Base-by-base conservation (phyloP, 495 filamentous ascomycete species). In the Lichina pygmaea region DNA sequence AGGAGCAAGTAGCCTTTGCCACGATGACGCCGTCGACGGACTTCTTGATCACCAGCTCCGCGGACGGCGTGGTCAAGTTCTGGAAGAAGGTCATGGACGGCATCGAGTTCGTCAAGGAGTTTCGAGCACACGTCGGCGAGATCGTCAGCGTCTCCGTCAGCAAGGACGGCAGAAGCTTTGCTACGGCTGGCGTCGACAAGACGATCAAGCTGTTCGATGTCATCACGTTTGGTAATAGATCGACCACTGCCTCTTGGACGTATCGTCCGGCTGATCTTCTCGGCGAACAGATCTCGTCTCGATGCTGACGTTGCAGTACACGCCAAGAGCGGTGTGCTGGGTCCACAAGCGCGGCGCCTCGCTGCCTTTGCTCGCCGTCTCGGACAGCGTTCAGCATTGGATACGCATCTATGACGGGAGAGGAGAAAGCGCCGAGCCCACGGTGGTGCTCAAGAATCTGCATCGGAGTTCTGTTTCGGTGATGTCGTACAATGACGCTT, bases 81-180 rank as follows among this genome's bases (percentile, higher is more conserved):
- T 99, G 89, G 89, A 95, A 99, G 67, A 99, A 99, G 62, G 71
- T 80, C 49, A 73, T 73, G 6, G 77, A 78, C 8, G 82, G 82
- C 0, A 80, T 94, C 33, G 89, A 99, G 60, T 95, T 95, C 53
- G 85, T 95, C 12, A 99, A 99, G 61, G 85, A 94, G 63, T 99
- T 93, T 63, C 74, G 75, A 48, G 86, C 85, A 13, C 91, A 95
- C 58, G 66, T 66, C 46, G 81, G 81, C 33, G 86, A 91, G 56
- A 84, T 95, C 53, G 73, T 64, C 33, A 75, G 77, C 36, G 80
- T 85, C 32, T 83, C 73, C 42, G 73, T 78, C 15, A 94, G 86
- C 57, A 67, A 75, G 36, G 89, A 99, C 59, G 89, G 89, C 6
- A 71, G 85, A 56, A 93, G 81, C 60, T 94, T 86, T 67, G 91